Conservation (phyloP, 2,329 filamentous ascomycete species). For the Monilinia vaccinii-corymbosi region DNA sequence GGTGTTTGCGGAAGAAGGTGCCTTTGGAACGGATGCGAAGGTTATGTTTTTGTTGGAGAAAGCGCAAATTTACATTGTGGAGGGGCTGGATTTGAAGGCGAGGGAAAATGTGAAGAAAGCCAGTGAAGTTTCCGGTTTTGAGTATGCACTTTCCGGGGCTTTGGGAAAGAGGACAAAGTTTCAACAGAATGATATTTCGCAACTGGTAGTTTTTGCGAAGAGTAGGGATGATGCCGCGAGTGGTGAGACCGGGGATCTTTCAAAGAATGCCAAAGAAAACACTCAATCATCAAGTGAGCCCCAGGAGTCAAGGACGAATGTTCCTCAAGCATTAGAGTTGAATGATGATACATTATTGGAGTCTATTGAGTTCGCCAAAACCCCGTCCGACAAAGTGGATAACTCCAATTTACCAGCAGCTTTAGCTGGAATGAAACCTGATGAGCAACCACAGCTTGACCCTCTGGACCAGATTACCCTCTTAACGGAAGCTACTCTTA, state of each 20-base stretch:
- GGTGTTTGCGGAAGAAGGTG: slow-evolving; percentile 32
- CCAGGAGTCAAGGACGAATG: slow-evolving; percentile 31
- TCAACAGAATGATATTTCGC: slow-evolving; percentile 72
- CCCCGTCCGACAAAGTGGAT: slow-evolving; percentile 32
- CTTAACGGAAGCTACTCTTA: slow-evolving; percentile 78
- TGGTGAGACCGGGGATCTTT: slow-evolving; percentile 7
- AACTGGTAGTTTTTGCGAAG: slow-evolving; percentile 82
- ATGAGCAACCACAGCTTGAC: slow-evolving; percentile 71
- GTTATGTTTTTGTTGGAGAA: slow-evolving; percentile 72
- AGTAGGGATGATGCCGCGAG: slow-evolving; percentile 41
- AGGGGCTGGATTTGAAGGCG: slow-evolving; percentile 72
- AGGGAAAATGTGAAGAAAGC: slow-evolving; percentile 62
- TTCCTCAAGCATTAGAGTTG: slow-evolving; percentile 63
- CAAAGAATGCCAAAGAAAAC: slow-evolving; percentile 16
- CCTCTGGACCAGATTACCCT: slow-evolving; percentile 86
- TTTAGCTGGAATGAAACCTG: slow-evolving; percentile 59
- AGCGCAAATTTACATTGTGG: slow-evolving; percentile 72
- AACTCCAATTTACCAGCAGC: slow-evolving; percentile 47
- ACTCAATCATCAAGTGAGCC: slow-evolving; percentile 18
- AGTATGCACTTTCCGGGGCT: slow-evolving; percentile 75
- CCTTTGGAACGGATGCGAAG: slow-evolving; percentile 41
- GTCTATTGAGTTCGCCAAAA: slow-evolving; percentile 66
- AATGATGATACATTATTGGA: slow-evolving; percentile 94
- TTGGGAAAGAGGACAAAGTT: slow-evolving; percentile 79
- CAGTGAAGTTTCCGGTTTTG: slow-evolving; percentile 56